A percentile compares a stretch with the other conserved stretches of the same genome.
Evolutionary conservation across 2,329 filamentous ascomycete genomes (phyloP).

Genomic region (Aureobasidium vineae): DNA sequence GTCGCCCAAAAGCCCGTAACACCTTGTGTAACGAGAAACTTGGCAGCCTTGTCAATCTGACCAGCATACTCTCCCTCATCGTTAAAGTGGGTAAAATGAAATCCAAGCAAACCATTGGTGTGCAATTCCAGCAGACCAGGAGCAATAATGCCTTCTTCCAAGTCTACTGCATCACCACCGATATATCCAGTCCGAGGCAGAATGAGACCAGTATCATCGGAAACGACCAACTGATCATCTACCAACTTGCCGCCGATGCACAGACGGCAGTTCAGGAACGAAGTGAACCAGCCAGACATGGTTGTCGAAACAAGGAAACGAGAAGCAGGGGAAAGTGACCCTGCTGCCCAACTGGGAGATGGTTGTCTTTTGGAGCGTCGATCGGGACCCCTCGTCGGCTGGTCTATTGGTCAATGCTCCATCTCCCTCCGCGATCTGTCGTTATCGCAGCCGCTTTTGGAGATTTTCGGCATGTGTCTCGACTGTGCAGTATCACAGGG

Average conservation of each 20-base stretch:
- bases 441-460: neutral
- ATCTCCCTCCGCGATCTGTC: neutral
- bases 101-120: slow-evolving; percentile 54
- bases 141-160: slow-evolving; percentile 52
- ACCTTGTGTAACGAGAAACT: slow-evolving; percentile 52
- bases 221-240: slow-evolving; percentile 47
- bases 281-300: slow-evolving; percentile 44
- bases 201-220: slow-evolving; percentile 47
- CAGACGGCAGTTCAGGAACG: slow-evolving; percentile 49
- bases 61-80: slow-evolving; percentile 44
- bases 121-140: slow-evolving; percentile 58
- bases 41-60: slow-evolving; percentile 49
- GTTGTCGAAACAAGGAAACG: slow-evolving; percentile 3
- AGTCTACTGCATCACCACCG: slow-evolving; percentile 48
- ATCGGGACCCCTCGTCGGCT: slow-evolving; percentile 11
- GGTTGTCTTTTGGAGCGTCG: slow-evolving; percentile 5
- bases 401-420: slow-evolving; percentile 4
- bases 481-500: neutral
- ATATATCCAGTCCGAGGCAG: slow-evolving; percentile 46
- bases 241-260: slow-evolving; percentile 46
- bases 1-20: slow-evolving; percentile 57
- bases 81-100: slow-evolving; percentile 55
- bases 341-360: neutral
- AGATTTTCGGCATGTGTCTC: neutral
- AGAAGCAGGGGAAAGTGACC: neutral